These are phyloP conservation scores for Wickerhamiella dianesei DNA, from an alignment of 805 yeast genomes.

Conservation along the genomic window DNA sequence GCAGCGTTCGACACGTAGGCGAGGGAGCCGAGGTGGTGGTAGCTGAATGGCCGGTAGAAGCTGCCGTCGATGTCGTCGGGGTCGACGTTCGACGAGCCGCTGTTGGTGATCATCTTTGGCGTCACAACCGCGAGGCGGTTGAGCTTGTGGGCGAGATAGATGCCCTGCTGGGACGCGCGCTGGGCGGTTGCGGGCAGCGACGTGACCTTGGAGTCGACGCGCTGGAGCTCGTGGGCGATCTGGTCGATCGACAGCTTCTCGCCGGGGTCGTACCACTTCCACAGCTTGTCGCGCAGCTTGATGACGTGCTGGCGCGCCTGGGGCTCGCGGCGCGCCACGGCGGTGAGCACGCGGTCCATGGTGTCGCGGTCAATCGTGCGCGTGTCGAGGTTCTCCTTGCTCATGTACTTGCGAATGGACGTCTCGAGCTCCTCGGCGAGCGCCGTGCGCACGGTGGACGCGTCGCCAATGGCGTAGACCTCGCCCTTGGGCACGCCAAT, in stretches of 20 bases:
- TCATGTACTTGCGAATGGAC: constrained; percentile 29
- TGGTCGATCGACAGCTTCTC: constrained; percentile 35
- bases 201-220: constrained; percentile 48
- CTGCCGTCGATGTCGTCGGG: constrained; percentile 44
- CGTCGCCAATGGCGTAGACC: constrained; percentile 61
- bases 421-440: constrained; percentile 42
- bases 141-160: constrained; percentile 47
- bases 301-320: constrained; percentile 17
- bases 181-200: constrained; percentile 65
- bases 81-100: constrained; percentile 14
- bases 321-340: constrained; percentile 15
- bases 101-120: constrained; percentile 14
- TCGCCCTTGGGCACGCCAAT: constrained; percentile 55
- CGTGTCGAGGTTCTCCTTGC: constrained; percentile 24
- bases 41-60: constrained; percentile 43
- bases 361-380: constrained; percentile 27
- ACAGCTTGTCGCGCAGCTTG: constrained; percentile 15
- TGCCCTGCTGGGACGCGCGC: constrained; percentile 60
- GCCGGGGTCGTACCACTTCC: constrained; percentile 12
- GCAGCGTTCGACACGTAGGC: constrained; percentile 63
- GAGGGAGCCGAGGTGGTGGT: constrained; percentile 50
- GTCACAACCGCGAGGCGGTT: constrained; percentile 32
- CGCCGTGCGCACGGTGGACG: constrained; percentile 51
- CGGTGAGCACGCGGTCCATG: constrained; percentile 9
- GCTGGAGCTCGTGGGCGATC: constrained; percentile 36